phyloP scores from a whole-genome alignment of 352 stramenopile species.

The Phytophthora rubi region DNA sequence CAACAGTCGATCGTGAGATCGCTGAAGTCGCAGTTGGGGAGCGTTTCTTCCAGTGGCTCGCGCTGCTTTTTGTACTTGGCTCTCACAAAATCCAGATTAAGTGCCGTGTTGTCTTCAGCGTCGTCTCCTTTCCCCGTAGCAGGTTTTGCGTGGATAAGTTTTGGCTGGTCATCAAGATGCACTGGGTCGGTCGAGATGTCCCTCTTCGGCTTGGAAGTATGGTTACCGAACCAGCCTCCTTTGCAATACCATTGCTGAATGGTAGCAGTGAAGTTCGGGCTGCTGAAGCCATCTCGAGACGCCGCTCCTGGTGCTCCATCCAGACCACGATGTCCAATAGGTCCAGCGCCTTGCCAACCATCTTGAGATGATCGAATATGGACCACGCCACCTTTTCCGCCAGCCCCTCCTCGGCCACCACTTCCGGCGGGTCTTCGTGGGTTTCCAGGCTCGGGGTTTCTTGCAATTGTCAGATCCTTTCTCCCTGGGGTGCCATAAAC shows the following conservation, averaged over 20 bases:
- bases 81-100: slow-evolving; percentile 11
- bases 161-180: neutral
- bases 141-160: neutral
- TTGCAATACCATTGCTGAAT: slow-evolving; percentile 28
- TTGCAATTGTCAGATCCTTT: neutral
- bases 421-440: slow-evolving; percentile 7
- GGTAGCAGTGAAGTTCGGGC: slow-evolving; percentile 10
- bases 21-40: slow-evolving; percentile 25
- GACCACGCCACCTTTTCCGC: neutral
- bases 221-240: slow-evolving; percentile 3
- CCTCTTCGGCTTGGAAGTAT: neutral
- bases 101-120: neutral
- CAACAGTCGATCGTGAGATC: slow-evolving; percentile 7
- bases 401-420: neutral
- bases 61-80: slow-evolving; percentile 1
- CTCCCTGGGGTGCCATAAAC: neutral
- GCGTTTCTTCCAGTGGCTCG: neutral
- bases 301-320: slow-evolving; percentile 10
- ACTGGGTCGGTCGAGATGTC: neutral
- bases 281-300: slow-evolving; percentile 15
- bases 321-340: neutral
- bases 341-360: slow-evolving; percentile 6
- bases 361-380: neutral
- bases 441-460: neutral
- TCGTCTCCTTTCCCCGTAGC: neutral